phyloP scores from a whole-genome alignment of 768 basidiomycete genomes.

The Piloderma croceum region DNA sequence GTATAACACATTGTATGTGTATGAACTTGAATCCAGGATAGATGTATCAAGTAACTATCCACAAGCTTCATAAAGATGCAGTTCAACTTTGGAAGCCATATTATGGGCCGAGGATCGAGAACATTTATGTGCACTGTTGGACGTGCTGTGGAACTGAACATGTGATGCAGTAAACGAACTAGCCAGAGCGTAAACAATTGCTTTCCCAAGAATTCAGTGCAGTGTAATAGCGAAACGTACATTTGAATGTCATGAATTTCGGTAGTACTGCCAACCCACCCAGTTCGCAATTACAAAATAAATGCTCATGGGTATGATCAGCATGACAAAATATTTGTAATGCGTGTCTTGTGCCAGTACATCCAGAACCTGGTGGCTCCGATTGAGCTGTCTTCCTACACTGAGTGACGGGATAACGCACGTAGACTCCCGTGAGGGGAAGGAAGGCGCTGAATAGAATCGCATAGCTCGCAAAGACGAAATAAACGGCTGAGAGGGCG shows the following conservation, averaged over 20 bases:
- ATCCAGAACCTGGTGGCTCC: constrained; percentile 59
- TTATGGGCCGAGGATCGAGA: neutral
- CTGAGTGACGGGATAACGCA: constrained; percentile 27
- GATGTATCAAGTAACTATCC: too few relatives aligned
- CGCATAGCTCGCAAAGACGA: constrained; percentile 54
- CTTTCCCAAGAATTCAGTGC: too few relatives aligned
- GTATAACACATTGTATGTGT: too few relatives aligned
- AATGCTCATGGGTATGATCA: constrained; percentile 74
- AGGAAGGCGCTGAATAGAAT: constrained; percentile 61
- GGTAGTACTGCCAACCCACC: constrained; percentile 98
- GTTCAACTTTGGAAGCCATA: too few relatives aligned
- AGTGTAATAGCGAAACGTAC: too few relatives aligned
- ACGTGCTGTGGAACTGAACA: neutral
- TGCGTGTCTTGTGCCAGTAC: constrained; percentile 66
- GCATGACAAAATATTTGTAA: constrained; percentile 82
- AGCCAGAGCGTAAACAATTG: neutral
- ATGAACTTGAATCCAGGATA: too few relatives aligned
- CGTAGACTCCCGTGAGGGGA: constrained; percentile 45
- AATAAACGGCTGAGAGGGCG: constrained; percentile 43
- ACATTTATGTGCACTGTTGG: neutral
- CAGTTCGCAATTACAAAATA: constrained; percentile 97
- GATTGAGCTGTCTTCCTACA: neutral
- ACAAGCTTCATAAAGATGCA: too few relatives aligned
- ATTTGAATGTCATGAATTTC: constrained; percentile 58
- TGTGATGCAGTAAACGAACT: neutral